Conservation (phyloP, 805 yeast genomes). For the Candida maris region DNA sequence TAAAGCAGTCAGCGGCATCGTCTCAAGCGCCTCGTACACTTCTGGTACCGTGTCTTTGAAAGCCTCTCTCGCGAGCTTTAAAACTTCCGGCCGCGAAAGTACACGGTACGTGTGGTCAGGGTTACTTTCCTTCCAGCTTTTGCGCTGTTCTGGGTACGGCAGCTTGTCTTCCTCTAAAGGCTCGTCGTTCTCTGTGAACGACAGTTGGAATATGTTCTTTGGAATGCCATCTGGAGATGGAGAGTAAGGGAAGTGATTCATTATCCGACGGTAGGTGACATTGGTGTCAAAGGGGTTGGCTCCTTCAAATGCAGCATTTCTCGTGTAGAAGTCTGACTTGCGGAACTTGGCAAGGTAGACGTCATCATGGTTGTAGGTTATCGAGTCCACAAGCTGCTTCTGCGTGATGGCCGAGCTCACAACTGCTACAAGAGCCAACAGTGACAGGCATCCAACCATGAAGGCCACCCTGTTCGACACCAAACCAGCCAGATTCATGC, state of each 20-base stretch:
- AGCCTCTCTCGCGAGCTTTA: conserved; percentile 45
- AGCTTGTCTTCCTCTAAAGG: conserved; percentile 42
- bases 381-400: conserved; percentile 1
- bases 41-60: conserved; percentile 66
- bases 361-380: conserved; percentile 2
- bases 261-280: conserved; percentile 12
- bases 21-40: conserved; percentile 64
- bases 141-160: conserved; percentile 40
- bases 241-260: conserved; percentile 14
- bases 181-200: conserved; percentile 13
- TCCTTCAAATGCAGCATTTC: conserved; percentile 27
- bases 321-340: conserved; percentile 33
- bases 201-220: conserved; percentile 19
- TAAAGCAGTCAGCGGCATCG: conserved; percentile 73
- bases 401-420: conserved; percentile 7
- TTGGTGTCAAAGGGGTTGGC: conserved; percentile 29
- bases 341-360: conserved; percentile 12
- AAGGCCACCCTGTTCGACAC: conserved; percentile 1
- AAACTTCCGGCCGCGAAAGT: conserved; percentile 51
- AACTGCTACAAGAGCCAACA: conserved; percentile 8
- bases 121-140: conserved; percentile 60
- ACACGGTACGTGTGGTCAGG: conserved; percentile 62
- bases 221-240: conserved; percentile 12
- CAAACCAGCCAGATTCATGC: conserved; percentile 1
- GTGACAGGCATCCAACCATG: neutral